Evolutionary conservation across 768 basidiomycete species (phyloP), one percentile per base, ranked within the genome.

Genomic region (Xerocomus spinulosus): DNA sequence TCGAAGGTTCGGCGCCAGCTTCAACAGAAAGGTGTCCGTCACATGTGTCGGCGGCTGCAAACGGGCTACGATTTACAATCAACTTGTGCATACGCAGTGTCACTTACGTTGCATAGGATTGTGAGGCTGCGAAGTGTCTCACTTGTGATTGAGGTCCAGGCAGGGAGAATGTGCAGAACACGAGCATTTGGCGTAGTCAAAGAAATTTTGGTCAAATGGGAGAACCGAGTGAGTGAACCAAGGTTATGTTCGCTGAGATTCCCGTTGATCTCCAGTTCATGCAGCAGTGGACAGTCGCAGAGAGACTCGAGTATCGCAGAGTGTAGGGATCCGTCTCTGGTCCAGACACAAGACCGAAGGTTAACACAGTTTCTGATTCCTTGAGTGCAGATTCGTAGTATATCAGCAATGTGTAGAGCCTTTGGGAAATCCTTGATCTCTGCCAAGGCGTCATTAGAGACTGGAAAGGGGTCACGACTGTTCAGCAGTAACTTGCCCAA

Each of bases 391-490:
- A 67, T 53, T 6, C 66, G 60, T 8, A 72, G 56, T 18, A 78
- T 61, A 0, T 60, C 55, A 8, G 58, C 52, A 2, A 62, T 57
- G 3, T 56, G 50, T 3, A 75, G 50, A 9, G 68, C 73, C 56
- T 82, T 85, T 0, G 87, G 86, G 56, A 87, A 90, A 52, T 83
- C 82, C 52, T 85, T 77, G 35, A 90, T 80, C 50, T 83, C 87
- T 89, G 57, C 13, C 45, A 17, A 43, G 36, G 21, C 13, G 38
- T 30, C 3, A 6, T 61, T n/a, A n/a, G 26, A 53, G 44, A 17
- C 24, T 40, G n/a, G n/a, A 29, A 14, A 35, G 25, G 43, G 21
- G 35, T n/a, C n/a, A n/a, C n/a, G 37, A 38, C 30, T 46, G 42
- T 38, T 46, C 32, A 17, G 44, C 33, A 9, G n/a, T 10, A 21